These are phyloP conservation scores for Penicillium argentinense DNA, from an alignment of 495 filamentous ascomycete genomes.

Conservation along the genomic window DNA sequence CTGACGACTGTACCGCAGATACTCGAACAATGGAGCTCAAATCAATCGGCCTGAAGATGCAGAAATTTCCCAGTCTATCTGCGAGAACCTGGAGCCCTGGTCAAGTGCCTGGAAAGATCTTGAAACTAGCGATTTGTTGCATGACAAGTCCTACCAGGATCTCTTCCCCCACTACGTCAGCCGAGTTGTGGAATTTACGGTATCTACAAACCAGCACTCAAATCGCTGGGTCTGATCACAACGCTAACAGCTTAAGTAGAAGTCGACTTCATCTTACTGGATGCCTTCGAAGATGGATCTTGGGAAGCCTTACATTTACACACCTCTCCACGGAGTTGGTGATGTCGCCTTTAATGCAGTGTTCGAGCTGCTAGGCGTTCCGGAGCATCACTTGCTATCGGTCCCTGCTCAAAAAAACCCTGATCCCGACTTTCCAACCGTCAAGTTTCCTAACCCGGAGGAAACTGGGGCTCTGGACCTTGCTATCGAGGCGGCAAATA, in stretches of 20 bases:
- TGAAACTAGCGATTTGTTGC: constrained; percentile 41
- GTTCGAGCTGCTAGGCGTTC: constrained; percentile 45
- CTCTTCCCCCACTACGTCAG: constrained; percentile 45
- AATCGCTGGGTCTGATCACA: not conserved
- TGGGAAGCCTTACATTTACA: constrained; percentile 64
- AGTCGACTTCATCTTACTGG: constrained; percentile 34
- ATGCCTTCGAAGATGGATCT: constrained; percentile 27
- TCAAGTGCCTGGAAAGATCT: constrained; percentile 49
- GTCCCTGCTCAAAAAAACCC: constrained; percentile 55
- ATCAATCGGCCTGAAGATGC: constrained; percentile 66
- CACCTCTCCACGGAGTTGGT: constrained; percentile 70
- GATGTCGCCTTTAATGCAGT: constrained; percentile 46
- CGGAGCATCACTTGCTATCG: constrained; percentile 39
- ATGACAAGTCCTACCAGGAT: constrained; percentile 39
- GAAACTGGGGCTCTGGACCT: constrained; percentile 69
- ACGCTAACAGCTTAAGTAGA: constrained; percentile 19
- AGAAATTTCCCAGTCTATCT: constrained; percentile 61
- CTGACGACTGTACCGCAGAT: constrained; percentile 29
- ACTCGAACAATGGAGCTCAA: constrained; percentile 69
- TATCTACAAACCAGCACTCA: constrained; percentile 14
- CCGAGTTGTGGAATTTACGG: constrained; percentile 40
- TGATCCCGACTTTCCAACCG: constrained; percentile 69
- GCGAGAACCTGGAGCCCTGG: constrained; percentile 56
- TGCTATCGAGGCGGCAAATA: constrained; percentile 56
- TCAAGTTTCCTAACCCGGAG: constrained; percentile 71